Base-by-base conservation (phyloP, 768 basidiomycete genomes). In the Hericium erinaceus region DNA sequence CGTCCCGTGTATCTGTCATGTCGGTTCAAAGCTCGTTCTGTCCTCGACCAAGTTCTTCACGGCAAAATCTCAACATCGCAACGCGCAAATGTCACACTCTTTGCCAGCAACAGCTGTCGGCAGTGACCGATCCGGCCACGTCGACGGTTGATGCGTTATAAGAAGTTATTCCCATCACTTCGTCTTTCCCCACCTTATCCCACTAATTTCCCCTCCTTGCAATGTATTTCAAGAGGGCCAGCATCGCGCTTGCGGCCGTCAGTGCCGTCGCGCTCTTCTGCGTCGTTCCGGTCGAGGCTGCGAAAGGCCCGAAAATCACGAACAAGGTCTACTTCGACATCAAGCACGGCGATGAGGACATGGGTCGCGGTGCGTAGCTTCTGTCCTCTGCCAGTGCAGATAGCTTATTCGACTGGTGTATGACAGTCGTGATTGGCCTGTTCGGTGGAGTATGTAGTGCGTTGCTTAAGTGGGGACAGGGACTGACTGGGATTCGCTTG, bases 281-380 rank as follows among this genome's bases (percentile, higher is more conserved):
- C 65, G 80, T 79, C 4, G 81, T 83, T 68, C 78, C 82, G 37
- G 90, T 74, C 9, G 87, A 93, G 62, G 26, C 33, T 8, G 80
- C 82, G 37, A 95, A 92, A 66, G 86, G 88, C 15, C 95, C 95
- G 13, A 85, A 79, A 73, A 85, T 98, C 65, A 97, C 95, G 49
- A 76, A 89, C 80, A 92, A 88, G 73, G 87, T 97, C 64, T 97
- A 84, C 78, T 97, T 98, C 68, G 94, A 97, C 71, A 85, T 98
- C 58, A 85, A 87, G 65, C 95, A 97, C 73, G 95, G 95, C 28
- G 93, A 88, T 71, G 77, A 88, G 71, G 78, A 84, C 52, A 54
- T 98, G 48, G 95, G 95, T 55, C 81, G 95, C 60, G 76, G 92
- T 92, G 69, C 62, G 77, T 74, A 48, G 16, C 18, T 60, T 39